Conservation (phyloP, 352 stramenopile genomes). For the Thalassiosira mediterranea region DNA sequence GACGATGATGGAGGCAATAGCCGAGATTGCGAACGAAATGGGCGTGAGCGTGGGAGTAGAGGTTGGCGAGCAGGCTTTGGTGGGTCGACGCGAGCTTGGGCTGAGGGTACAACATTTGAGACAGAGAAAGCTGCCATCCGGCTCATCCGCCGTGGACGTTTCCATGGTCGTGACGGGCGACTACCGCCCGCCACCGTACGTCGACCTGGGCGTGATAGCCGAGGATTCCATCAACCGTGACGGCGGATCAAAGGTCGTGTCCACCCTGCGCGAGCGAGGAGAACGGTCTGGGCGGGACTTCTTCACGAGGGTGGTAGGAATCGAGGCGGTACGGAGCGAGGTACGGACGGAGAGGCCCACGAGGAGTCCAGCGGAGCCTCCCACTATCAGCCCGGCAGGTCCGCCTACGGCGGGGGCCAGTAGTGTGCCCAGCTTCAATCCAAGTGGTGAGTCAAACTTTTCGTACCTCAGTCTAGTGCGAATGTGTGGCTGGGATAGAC, state of each 20-base stretch:
- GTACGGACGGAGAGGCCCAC: constrained; percentile 2
- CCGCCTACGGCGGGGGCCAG: neutral
- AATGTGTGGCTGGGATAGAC: no score
- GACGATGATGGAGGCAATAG: constrained; percentile 25
- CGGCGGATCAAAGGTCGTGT: constrained; percentile 4
- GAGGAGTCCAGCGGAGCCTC: neutral
- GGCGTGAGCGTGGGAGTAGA: neutral
- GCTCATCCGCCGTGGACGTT: constrained; percentile 15
- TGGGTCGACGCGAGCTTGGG: neutral
- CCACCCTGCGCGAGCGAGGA: constrained; percentile 4
- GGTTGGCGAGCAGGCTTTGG: neutral
- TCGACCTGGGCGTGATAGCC: constrained; percentile 9
- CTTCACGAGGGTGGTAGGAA: constrained; percentile 1
- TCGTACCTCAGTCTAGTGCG: no score
- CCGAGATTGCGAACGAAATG: neutral
- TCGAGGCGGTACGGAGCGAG: neutral
- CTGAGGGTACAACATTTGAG: neutral
- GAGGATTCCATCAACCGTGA: constrained; percentile 8
- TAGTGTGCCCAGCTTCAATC: neutral
- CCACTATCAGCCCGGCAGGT: neutral
- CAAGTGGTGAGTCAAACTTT: constrained; percentile 6
- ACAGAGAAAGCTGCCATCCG: constrained; percentile 7
- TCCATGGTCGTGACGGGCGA: constrained; percentile 14
- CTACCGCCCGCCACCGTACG: constrained; percentile 14
- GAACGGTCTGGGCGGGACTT: constrained; percentile 5